Evolutionary conservation across 2,329 filamentous ascomycete species (phyloP), one percentile per base, ranked within the genome.

Genomic region (Alternaria longipes): DNA sequence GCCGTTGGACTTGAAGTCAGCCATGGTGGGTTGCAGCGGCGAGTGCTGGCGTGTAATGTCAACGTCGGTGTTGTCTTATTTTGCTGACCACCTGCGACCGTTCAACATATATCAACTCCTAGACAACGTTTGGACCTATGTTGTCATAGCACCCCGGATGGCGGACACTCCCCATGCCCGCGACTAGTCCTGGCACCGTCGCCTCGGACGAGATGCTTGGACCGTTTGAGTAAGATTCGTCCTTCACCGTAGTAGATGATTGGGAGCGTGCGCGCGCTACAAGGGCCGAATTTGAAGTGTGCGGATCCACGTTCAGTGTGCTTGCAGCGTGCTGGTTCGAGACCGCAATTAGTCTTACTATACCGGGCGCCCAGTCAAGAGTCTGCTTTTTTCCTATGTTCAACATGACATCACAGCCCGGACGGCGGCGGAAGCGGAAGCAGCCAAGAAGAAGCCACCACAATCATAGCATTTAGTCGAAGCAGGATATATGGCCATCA

Each of bases 21-120:
- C 64, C 70, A 69, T 70, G 60, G 32, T 60, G 45, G 46, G 16
- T 28, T 40, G 20, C 54, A 47, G 45, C 38, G 52, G 42, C 59
- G 52, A 9, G 47, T 42, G 26, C 42, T 56, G 45, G 47, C 51
- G 44, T 51, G 24, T 18, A 40, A 45, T n/a, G 54, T 62, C 42
- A 40, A 50, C 3, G 38, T 44, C 20, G 51, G 20, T 22, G 38
- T 30, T 24, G 38, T 34, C 18, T 30, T 30, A 18, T 36, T 16
- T 24, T 44, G 46, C 26, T 24, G 51, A 18, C 26, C 14, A 45
- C 11, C 8, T 45, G 28, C 7, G 40, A 14, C 41, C 9, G 28
- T 34, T n/a, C 30, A 38, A 52, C 18, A 36, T 56, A 60, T 60
- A 60, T 52, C 18, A 28, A 41, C 12, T 46, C n/a, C 12, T 42